phyloP scores from a whole-genome alignment of 345 rosid species.

The Syzygium jambos region DNA sequence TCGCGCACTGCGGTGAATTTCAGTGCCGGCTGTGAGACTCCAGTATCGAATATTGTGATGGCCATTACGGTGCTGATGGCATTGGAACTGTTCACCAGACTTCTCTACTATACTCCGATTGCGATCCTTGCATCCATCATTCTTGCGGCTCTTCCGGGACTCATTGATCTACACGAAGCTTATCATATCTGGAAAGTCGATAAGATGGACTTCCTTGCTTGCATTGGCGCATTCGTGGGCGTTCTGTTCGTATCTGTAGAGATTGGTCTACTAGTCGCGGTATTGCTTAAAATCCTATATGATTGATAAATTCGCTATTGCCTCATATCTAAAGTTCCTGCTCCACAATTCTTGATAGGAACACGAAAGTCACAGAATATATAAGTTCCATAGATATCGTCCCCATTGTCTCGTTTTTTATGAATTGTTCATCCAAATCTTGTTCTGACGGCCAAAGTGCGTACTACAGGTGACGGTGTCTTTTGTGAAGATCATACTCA shows the following conservation, averaged over 20 bases:
- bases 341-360: background rate
- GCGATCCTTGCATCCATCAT: constrained; percentile 83
- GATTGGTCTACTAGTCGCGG: constrained; percentile 80
- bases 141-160: constrained; percentile 81
- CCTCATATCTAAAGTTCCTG: background rate
- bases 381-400: background rate
- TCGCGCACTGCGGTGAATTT: constrained; percentile 88
- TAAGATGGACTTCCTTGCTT: constrained; percentile 78
- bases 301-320: background rate
- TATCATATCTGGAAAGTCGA: constrained; percentile 69
- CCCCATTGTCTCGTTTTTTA: background rate
- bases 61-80: constrained; percentile 62
- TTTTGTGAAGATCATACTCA: constrained; percentile 64
- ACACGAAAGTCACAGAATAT: background rate
- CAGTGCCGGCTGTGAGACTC: constrained; percentile 77
- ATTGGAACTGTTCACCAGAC: constrained; percentile 52
- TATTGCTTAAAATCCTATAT: constrained; percentile 9
- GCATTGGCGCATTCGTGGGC: constrained; percentile 78
- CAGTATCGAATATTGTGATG: constrained; percentile 82
- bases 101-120: constrained; percentile 68
- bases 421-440: background rate
- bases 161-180: constrained; percentile 54
- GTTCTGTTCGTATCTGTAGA: constrained; percentile 76
- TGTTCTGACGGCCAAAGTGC: background rate
- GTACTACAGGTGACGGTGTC: constrained; percentile 53